Percentiles rank a stretch among this genome's conserved stretches.
These are phyloP conservation scores for Aspergillus ibericus DNA, from an alignment of 2,329 filamentous ascomycete genomes.

Conservation along the genomic window DNA sequence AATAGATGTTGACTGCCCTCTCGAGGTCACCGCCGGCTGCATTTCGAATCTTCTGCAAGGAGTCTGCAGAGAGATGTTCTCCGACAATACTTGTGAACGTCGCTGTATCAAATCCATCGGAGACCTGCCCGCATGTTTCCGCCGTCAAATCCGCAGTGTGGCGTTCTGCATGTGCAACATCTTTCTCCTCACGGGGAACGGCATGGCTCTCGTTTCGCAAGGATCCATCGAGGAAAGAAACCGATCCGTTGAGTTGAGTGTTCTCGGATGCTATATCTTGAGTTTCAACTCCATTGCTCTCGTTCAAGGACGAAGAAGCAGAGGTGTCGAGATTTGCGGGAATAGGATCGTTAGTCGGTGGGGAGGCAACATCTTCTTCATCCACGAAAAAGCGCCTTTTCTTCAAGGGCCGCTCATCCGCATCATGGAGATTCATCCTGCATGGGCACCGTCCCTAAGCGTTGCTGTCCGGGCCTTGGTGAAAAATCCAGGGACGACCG, in stretches of 20 bases:
- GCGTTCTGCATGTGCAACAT: neutral
- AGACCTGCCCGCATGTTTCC: slow-evolving; percentile 1
- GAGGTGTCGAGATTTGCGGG: slow-evolving; percentile 21
- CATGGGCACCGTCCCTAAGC: neutral
- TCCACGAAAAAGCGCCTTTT: slow-evolving; percentile 65
- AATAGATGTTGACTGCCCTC: slow-evolving; percentile 63
- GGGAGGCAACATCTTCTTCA: slow-evolving; percentile 33
- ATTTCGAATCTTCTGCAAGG: slow-evolving; percentile 50
- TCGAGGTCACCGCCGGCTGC: slow-evolving; percentile 56
- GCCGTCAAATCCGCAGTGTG: neutral
- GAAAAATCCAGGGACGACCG: neutral
- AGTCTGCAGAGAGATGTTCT: slow-evolving; percentile 46
- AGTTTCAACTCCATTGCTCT: neutral
- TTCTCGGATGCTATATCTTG: neutral
- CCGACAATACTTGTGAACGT: slow-evolving; percentile 61
- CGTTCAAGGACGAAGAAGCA: slow-evolving; percentile 2
- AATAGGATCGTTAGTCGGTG: slow-evolving; percentile 13
- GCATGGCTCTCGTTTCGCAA: neutral
- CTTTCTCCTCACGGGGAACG: neutral
- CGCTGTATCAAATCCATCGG: slow-evolving; percentile 53
- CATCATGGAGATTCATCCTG: slow-evolving; percentile 40
- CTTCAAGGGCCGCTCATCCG: slow-evolving; percentile 58
- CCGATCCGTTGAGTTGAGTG: neutral
- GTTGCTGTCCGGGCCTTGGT: neutral
- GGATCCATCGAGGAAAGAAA: too few relatives aligned